These are phyloP conservation scores for Neofusicoccum cordaticola DNA, from an alignment of 2,329 filamentous ascomycete genomes.

Conservation along the genomic window DNA sequence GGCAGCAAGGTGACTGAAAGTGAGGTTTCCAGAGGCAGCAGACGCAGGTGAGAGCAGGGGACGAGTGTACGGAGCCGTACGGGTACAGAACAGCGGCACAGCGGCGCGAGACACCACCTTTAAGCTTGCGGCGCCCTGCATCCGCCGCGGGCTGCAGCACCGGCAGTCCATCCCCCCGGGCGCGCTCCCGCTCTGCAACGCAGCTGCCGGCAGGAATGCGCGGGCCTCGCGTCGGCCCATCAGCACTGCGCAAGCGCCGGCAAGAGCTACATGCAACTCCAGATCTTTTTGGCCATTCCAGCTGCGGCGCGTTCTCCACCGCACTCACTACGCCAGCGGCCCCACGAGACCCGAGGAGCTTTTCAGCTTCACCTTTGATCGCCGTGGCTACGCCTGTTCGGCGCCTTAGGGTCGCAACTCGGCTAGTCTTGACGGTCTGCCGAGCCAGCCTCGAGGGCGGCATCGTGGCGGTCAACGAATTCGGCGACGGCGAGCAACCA, in stretches of 20 bases:
- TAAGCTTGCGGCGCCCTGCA: background rate
- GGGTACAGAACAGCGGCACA: background rate
- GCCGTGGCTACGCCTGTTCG: background rate
- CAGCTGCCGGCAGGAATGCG: background rate
- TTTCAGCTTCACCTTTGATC: background rate
- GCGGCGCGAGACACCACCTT: background rate
- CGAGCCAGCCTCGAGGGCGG: background rate
- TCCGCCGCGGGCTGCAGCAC: background rate
- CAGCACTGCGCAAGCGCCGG: too few relatives aligned
- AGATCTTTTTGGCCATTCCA: too few relatives aligned
- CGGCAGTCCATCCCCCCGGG: background rate
- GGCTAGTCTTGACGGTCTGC: background rate
- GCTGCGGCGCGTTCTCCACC: background rate
- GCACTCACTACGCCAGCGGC: background rate
- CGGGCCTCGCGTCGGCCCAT: too few relatives aligned
- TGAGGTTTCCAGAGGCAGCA: background rate
- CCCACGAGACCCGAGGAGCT: background rate
- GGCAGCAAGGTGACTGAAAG: background rate
- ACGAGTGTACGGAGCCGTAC: background rate
- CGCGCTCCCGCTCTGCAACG: background rate
- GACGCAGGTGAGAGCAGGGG: too few relatives aligned
- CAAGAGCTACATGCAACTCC: too few relatives aligned
- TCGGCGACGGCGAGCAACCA: background rate
- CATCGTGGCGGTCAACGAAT: background rate
- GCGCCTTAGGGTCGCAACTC: too few relatives aligned